These are phyloP conservation scores for Suillus hirtellus DNA, from an alignment of 768 basidiomycete species.

Conservation along the genomic window DNA sequence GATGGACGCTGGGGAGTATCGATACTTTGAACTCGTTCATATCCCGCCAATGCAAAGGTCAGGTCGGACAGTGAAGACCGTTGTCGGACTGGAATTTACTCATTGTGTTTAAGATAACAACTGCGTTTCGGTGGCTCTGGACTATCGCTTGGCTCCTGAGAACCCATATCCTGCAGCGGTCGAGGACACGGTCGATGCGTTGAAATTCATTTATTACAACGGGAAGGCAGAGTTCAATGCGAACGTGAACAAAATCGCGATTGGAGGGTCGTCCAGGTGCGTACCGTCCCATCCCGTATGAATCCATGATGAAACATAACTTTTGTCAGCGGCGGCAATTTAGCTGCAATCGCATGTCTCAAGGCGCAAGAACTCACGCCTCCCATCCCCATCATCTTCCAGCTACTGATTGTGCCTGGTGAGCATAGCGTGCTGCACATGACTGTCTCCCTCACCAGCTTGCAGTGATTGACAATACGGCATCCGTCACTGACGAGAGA, in stretches of 20 bases:
- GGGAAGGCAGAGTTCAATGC: constrained; percentile 48
- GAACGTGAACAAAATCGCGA: constrained; percentile 56
- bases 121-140: constrained; percentile 64
- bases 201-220: constrained; percentile 57
- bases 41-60: constrained; percentile 27
- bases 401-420: constrained; percentile 65
- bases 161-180: constrained; percentile 70
- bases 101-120: constrained; percentile 44
- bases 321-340: constrained; percentile 60
- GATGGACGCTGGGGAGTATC: constrained; percentile 74
- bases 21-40: constrained; percentile 59
- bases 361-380: constrained; percentile 53
- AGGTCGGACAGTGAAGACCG: neutral
- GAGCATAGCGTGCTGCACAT: constrained; percentile 6
- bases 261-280: constrained; percentile 73
- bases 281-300: neutral
- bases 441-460: neutral
- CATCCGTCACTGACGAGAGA: constrained; percentile 36
- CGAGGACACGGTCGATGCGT: constrained; percentile 66
- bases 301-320: neutral
- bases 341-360: constrained; percentile 65
- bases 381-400: constrained; percentile 59
- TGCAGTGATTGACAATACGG: constrained; percentile 67
- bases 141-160: constrained; percentile 75
- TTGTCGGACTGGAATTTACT: neutral